phyloP scores from a whole-genome alignment of 2,329 filamentous ascomycete genomes.

The Nectriaceae sp. region DNA sequence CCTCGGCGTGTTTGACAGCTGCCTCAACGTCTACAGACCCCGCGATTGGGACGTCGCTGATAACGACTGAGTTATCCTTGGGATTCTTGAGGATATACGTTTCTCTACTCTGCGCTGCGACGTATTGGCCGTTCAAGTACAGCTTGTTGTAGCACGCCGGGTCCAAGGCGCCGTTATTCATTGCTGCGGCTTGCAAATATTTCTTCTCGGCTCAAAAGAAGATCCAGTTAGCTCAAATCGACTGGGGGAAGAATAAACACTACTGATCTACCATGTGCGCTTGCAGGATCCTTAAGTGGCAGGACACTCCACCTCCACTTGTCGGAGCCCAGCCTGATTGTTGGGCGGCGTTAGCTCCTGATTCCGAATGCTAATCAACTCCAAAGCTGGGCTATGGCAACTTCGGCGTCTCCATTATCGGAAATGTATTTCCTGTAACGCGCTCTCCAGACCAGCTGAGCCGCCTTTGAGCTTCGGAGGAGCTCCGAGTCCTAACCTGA shows the following conservation, averaged over 20 bases:
- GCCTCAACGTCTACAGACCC: slow-evolving; percentile 7
- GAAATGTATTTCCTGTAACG: too few species aligned
- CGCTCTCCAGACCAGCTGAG: too few species aligned
- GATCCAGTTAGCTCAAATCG: not conserved
- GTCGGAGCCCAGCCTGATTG: too few species aligned
- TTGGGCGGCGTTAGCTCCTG: too few species aligned
- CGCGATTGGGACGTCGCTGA: slow-evolving; percentile 7
- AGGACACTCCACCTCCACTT: too few species aligned
- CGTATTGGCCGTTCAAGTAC: slow-evolving; percentile 11
- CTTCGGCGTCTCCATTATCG: too few species aligned
- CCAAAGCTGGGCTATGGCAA: too few species aligned
- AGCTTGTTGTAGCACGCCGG: slow-evolving; percentile 4
- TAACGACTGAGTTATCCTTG: slow-evolving; percentile 9
- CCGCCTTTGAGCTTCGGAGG: too few species aligned
- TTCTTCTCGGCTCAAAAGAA: too few species aligned
- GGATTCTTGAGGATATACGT: slow-evolving; percentile 11
- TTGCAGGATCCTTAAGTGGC: too few species aligned
- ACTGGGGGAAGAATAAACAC: not conserved
- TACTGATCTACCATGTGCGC: not conserved
- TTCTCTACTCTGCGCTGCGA: slow-evolving; percentile 4
- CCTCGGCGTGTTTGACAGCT: slow-evolving; percentile 11
- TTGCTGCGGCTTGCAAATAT: not conserved
- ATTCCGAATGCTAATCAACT: too few species aligned
- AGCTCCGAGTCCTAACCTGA: too few species aligned
- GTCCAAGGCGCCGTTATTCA: not conserved